Evolutionary conservation across 495 filamentous ascomycete species (phyloP), one percentile per base, ranked within the genome.

Genomic region (Aspergillus baeticus): DNA sequence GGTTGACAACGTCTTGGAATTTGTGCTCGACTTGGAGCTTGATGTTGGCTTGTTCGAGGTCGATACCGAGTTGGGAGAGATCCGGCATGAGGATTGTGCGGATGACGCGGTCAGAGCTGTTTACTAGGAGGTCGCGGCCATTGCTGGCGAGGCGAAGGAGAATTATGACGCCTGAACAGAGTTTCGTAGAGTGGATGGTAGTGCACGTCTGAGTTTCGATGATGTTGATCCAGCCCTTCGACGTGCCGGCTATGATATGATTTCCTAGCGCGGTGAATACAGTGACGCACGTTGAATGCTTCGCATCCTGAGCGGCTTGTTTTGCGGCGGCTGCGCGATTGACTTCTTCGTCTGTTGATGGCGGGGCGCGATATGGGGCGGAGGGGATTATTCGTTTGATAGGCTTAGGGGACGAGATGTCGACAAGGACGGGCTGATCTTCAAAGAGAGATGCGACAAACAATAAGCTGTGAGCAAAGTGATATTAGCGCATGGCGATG

Each of bases 1-100:
- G 84, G 65, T 98, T 96, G 17, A 99, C 93, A 3, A 97, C 89
- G 69, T 99, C 94, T 71, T 97, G 92, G 64, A 97, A 98, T 68
- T 96, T 97, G 69, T 98, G 95, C 67, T 99, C 95, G 20, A 97
- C 87, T 33, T 92, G 89, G 18, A 99, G 79, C 54, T 89, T 85
- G 62, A 97, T 89, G 55, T 68, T 69, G 23, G 72, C 60, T 34
- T 68, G 63, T 44, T 78, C 69, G n/a, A 79, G 70, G 44, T 70
- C 75, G 42, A 73, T 73, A 13, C 73, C 74, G 20, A 78, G 66
- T 59, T 71, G 75, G 38, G 71, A 79, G 6, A 88, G 71, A 60
- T 88, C 83, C 2, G 87, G 87, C 62, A 90, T 78, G 52, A 90
- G 81, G 51, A 98, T 84, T 13, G 93, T 96, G 54, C 94, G 85